Evolutionary conservation across 352 stramenopile genomes (phyloP).

Genomic region (Phytopythium oedochilum): DNA sequence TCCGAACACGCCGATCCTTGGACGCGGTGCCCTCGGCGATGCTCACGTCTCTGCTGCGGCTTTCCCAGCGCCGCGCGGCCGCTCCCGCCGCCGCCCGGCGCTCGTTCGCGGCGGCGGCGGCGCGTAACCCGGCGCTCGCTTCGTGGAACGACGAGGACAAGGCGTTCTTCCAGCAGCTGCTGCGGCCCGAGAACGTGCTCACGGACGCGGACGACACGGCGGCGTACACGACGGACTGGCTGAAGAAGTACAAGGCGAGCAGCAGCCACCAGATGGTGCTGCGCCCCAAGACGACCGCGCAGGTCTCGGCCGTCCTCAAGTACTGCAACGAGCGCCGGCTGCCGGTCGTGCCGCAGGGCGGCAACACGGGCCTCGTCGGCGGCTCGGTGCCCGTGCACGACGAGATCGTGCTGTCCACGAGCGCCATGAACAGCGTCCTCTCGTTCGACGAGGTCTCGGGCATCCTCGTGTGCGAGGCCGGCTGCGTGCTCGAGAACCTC

Average conservation of each 20-base stretch:
- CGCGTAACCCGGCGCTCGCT: slow-evolving; percentile 38
- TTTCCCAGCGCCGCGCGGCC: slow-evolving; percentile 8
- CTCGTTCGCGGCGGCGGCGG: slow-evolving; percentile 19
- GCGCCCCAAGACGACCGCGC: slow-evolving; percentile 81
- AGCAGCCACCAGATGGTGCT: slow-evolving; percentile 74
- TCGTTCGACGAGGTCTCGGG: slow-evolving; percentile 86
- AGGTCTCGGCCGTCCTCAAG: slow-evolving; percentile 87
- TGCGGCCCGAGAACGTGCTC: slow-evolving; percentile 59
- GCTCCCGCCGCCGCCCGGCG: slow-evolving; percentile 10
- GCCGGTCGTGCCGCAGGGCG: slow-evolving; percentile 93
- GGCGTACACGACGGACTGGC: slow-evolving; percentile 78
- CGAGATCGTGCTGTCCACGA: slow-evolving; percentile 93
- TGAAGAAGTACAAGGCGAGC: slow-evolving; percentile 75
- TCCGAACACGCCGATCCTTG: not conserved
- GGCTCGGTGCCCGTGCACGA: slow-evolving; percentile 87
- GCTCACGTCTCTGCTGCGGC: slow-evolving; percentile 14
- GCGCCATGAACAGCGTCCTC: slow-evolving; percentile 91
- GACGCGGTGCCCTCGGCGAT: slow-evolving; percentile 7
- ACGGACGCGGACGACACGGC: slow-evolving; percentile 64
- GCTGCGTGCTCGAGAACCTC: slow-evolving; percentile 93
- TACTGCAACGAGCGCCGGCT: slow-evolving; percentile 91
- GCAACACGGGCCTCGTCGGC: slow-evolving; percentile 97
- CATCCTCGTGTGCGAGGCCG: slow-evolving; percentile 85
- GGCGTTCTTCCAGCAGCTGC: slow-evolving; percentile 54
- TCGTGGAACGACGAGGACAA: slow-evolving; percentile 65